Conservation (phyloP, 2,329 filamentous ascomycete species). For the Penicillium vulpinum region DNA sequence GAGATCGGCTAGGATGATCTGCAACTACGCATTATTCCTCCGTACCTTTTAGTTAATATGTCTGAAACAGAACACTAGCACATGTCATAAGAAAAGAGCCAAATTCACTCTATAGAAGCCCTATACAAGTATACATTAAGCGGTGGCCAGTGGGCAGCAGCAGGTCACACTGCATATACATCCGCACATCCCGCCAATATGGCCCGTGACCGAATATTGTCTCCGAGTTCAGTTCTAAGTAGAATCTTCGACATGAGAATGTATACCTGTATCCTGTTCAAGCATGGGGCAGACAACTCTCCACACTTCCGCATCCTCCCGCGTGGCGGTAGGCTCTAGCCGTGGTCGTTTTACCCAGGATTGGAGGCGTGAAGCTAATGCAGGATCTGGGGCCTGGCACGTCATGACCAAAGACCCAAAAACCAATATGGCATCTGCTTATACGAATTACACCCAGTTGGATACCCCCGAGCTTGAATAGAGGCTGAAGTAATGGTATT, state of each 20-base stretch:
- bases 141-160: not conserved
- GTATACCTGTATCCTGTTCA: no score
- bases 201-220: not conserved
- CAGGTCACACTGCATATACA: constrained; percentile 5
- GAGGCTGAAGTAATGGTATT: constrained; percentile 10
- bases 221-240: not conserved
- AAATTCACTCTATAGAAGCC: not conserved
- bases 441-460: no score
- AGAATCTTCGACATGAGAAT: not conserved
- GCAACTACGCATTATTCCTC: no score
- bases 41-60: not conserved
- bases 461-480: constrained; percentile 7
- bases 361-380: constrained; percentile 1
- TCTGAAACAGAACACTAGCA: not conserved
- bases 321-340: not conserved
- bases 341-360: not conserved
- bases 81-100: not conserved
- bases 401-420: not conserved
- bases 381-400: not conserved
- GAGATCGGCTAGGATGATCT: constrained; percentile 1
- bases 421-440: no score
- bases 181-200: not conserved
- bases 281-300: no score
- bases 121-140: not conserved
- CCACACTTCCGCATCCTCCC: not conserved